phyloP scores from a whole-genome alignment of 495 filamentous ascomycete species.

The Pseudevernia furfuracea region DNA sequence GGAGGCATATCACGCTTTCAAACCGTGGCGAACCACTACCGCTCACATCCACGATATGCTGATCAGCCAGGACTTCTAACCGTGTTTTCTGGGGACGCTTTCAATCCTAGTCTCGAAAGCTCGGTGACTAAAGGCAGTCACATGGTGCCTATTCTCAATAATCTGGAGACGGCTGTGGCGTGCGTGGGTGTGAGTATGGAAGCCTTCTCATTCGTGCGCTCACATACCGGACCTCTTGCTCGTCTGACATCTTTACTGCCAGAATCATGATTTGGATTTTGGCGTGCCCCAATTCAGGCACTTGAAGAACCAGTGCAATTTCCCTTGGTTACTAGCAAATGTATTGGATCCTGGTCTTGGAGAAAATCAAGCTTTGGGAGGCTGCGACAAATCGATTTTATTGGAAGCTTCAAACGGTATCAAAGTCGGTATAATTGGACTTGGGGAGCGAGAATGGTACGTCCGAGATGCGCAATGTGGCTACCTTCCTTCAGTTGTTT shows the following conservation, averaged over 20 bases:
- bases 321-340: constrained; percentile 87
- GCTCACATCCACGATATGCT: constrained; percentile 46
- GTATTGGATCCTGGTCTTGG: constrained; percentile 72
- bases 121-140: constrained; percentile 80
- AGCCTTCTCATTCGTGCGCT: neutral
- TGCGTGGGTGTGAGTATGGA: constrained; percentile 61
- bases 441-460: constrained; percentile 67
- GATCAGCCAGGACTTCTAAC: constrained; percentile 61
- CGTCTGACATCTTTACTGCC: constrained; percentile 9
- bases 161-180: constrained; percentile 64
- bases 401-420: constrained; percentile 72
- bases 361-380: constrained; percentile 56
- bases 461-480: constrained; percentile 2
- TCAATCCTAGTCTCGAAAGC: constrained; percentile 82
- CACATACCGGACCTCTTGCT: neutral
- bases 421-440: constrained; percentile 76
- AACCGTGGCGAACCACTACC: constrained; percentile 67
- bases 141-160: constrained; percentile 84
- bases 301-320: constrained; percentile 63
- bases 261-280: constrained; percentile 93
- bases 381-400: constrained; percentile 61
- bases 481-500: constrained; percentile 3
- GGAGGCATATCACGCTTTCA: constrained; percentile 77
- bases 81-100: constrained; percentile 86
- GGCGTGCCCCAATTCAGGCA: constrained; percentile 73